phyloP scores from a whole-genome alignment of 305 asterid genomes.

The Rubia tinctorum region DNA sequence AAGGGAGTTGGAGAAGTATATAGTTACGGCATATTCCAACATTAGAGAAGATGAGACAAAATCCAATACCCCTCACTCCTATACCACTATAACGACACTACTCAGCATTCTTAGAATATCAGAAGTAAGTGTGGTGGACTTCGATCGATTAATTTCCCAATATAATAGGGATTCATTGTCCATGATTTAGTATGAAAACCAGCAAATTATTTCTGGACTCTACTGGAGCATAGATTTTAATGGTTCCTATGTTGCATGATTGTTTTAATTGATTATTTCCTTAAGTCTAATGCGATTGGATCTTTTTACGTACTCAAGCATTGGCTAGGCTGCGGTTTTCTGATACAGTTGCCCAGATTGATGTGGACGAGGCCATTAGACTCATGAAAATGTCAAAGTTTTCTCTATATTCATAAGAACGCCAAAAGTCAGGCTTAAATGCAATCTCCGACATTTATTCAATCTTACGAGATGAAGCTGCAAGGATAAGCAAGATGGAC shows the following conservation, averaged over 20 bases:
- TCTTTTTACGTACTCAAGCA: slow-evolving; percentile 42
- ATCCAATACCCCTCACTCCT: slow-evolving; percentile 87
- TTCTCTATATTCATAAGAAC: slow-evolving; percentile 92
- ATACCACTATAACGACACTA: slow-evolving; percentile 88
- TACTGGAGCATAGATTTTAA: too few species aligned
- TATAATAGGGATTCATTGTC: neutral
- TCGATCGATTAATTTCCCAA: neutral
- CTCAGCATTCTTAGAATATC: slow-evolving; percentile 97
- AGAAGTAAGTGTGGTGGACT: slow-evolving; percentile 52
- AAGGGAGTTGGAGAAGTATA: slow-evolving; percentile 82
- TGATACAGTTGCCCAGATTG: slow-evolving; percentile 75
- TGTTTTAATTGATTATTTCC: neutral
- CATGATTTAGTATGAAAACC: neutral
- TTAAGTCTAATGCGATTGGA: neutral
- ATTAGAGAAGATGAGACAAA: slow-evolving; percentile 98
- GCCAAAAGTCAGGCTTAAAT: slow-evolving; percentile 83
- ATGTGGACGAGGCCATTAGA: slow-evolving; percentile 96
- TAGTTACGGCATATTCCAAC: slow-evolving; percentile 89
- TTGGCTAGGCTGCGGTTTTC: slow-evolving; percentile 92
- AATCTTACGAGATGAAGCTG: slow-evolving; percentile 91
- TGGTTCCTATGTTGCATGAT: too few species aligned
- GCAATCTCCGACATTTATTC: slow-evolving; percentile 97
- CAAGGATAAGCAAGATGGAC: slow-evolving; percentile 71
- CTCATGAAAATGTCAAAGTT: slow-evolving; percentile 98
- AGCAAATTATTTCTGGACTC: neutral